Base-by-base conservation (phyloP, 805 yeast species). In the Starmerella vitae region DNA sequence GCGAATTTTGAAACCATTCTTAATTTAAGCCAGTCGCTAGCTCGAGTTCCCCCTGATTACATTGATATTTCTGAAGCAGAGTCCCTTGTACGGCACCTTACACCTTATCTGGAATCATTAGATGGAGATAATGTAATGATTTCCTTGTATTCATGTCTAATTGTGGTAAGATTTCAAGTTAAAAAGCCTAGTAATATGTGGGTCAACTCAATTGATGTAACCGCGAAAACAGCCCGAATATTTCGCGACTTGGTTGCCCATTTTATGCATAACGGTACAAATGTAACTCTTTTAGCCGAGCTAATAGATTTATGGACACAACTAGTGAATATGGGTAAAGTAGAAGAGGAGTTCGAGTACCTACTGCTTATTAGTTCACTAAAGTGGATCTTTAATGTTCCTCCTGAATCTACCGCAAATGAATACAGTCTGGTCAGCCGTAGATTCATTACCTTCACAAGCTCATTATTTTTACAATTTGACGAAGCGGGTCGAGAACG, bases 311-410 rank as follows among this genome's bases (percentile, higher is more conserved):
- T 34, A 12, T 44, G 45, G 45, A 28, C 28, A 9, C 29, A 26
- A 4, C 13, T 41, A 9, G 39, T 30, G 7, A 20, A 17, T 2
- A 13, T 9, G 3, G 34, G 34, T 2, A 22, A 25, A 13, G 30
- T 44, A 2, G 47, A 44, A 14, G 43, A 37, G 15, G 37, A 36
- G 18, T 36, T 15, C 3, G 22, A 13, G 27, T 38, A 30, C 19
- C 39, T 36, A 2, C 36, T 44, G 19, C 13, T 38, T 5, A 21
- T 39, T 1, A 24, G 34, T 9, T 34, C 47, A 2, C 22, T 44
- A 13, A 30, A 26, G 3, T 41, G 43, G 43, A 33, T 44, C 5
- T 41, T 41, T 19, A 5, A 30, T 17, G 3, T 10, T 13, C 14
- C 17, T 12, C 25, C 34, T 5, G 27, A 26, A 5, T 3, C 20